Conservation (phyloP, 805 yeast species). For the Yarrowia keelungensis region DNA sequence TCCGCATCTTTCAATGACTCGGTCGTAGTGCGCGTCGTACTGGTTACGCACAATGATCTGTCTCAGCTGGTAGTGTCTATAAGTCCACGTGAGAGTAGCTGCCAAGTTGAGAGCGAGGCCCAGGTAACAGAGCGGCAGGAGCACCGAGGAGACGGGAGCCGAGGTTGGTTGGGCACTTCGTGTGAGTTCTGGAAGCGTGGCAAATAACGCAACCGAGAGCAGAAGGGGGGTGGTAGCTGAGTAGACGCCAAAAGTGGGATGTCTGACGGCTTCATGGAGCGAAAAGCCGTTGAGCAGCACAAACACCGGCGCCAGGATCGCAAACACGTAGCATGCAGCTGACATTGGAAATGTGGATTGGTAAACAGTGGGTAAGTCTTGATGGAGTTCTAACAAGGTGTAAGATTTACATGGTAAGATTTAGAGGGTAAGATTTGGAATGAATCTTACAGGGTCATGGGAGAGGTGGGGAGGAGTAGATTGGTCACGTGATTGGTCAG, state of each 20-base stretch:
- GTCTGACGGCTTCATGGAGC: conserved; percentile 2
- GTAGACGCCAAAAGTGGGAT: conserved; percentile 27
- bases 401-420: too few species aligned
- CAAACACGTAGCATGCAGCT: not conserved
- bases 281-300: conserved; percentile 15
- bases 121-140: conserved; percentile 8
- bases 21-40: conserved; percentile 14
- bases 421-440: too few species aligned
- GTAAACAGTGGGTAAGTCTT: too few species aligned
- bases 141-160: not conserved
- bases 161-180: not conserved
- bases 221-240: conserved; percentile 11
- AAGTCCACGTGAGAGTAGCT: conserved; percentile 1
- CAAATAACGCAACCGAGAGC: conserved; percentile 12
- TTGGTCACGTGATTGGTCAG: too few species aligned
- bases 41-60: conserved; percentile 6
- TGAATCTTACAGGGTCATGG: too few species aligned
- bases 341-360: not conserved
- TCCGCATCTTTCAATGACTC: conserved; percentile 2
- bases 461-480: too few species aligned
- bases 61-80: conserved; percentile 12
- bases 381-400: too few species aligned
- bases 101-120: conserved; percentile 11
- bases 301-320: conserved; percentile 19
- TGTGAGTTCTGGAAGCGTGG: conserved; percentile 21